Conservation (phyloP, 2,329 filamentous ascomycete genomes). For the Colletotrichum sp. region DNA sequence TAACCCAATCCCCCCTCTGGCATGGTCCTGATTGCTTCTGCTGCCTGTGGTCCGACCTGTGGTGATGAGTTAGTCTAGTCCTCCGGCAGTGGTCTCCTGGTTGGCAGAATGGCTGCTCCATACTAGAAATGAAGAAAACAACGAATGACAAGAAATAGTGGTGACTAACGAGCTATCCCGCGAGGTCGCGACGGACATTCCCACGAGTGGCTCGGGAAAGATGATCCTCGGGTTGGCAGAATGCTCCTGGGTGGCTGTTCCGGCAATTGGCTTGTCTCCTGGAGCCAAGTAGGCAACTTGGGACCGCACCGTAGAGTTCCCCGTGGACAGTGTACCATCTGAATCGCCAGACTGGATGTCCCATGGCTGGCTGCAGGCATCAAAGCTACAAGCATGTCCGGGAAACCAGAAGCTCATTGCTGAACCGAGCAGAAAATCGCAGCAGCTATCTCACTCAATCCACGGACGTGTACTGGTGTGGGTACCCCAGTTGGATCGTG, state of each 20-base stretch:
- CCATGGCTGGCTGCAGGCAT: constrained; percentile 16
- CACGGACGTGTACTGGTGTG: background rate
- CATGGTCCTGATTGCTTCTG: too few relatives aligned
- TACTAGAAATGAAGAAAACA: background rate
- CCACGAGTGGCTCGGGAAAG: background rate
- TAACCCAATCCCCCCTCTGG: background rate
- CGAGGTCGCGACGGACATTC: background rate
- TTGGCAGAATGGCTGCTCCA: background rate
- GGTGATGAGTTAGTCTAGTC: constrained; percentile 10
- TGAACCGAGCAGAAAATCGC: background rate
- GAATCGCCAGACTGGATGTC: constrained; percentile 19
- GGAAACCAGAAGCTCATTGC: background rate
- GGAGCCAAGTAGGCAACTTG: background rate
- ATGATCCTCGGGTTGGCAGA: background rate
- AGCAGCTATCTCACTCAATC: background rate
- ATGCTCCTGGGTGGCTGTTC: background rate
- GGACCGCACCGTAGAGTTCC: background rate
- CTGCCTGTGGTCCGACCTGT: background rate
- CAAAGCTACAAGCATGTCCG: background rate
- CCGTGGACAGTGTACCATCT: background rate
- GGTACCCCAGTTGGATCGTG: background rate
- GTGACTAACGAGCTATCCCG: constrained; percentile 18
- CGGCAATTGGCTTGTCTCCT: background rate
- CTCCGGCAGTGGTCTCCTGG: constrained; percentile 4
- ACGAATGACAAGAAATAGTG: constrained; percentile 6